A percentile compares a stretch with the other conserved stretches of the same genome.
phyloP scores from a whole-genome alignment of 192 early-diverging fungal species.

The Pilobolus umbonatus region DNA sequence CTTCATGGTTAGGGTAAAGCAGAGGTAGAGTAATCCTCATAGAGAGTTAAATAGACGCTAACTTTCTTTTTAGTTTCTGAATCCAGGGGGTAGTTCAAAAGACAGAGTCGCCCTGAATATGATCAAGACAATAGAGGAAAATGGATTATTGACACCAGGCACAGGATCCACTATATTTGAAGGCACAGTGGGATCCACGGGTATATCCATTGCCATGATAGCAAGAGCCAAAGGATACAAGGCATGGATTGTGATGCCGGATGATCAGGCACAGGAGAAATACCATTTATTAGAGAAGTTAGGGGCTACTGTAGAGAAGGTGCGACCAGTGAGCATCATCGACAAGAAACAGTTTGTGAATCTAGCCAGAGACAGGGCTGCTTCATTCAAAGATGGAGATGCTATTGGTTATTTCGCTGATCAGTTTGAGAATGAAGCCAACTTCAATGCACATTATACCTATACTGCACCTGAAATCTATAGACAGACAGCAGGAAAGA shows the following conservation, averaged over 20 bases:
- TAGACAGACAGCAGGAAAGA: slow-evolving; percentile 56
- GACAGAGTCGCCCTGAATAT: slow-evolving; percentile 90
- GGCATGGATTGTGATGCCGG: slow-evolving; percentile 95
- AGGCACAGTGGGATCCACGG: slow-evolving; percentile 94
- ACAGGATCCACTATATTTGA: slow-evolving; percentile 83
- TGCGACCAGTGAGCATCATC: slow-evolving; percentile 86
- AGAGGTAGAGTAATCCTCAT: slow-evolving; percentile 24
- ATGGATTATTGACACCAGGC: slow-evolving; percentile 66
- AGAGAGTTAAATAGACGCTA: background rate
- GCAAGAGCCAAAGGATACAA: slow-evolving; percentile 85
- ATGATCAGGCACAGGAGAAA: slow-evolving; percentile 90
- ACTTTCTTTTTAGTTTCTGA: slow-evolving; percentile 63
- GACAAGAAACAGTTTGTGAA: slow-evolving; percentile 92
- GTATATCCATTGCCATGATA: slow-evolving; percentile 91
- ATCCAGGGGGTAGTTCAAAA: slow-evolving; percentile 90
- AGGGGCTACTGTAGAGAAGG: slow-evolving; percentile 87
- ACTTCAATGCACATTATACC: slow-evolving; percentile 71
- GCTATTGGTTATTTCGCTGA: slow-evolving; percentile 72
- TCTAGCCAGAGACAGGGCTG: slow-evolving; percentile 71
- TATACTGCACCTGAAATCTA: slow-evolving; percentile 92
- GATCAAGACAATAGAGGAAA: slow-evolving; percentile 70
- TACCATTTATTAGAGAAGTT: slow-evolving; percentile 76
- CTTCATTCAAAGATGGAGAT: slow-evolving; percentile 47
- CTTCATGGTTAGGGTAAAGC: slow-evolving; percentile 32
- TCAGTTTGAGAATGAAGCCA: slow-evolving; percentile 93